phyloP scores from a whole-genome alignment of 2,329 filamentous ascomycete species.

The Fusarium mexicanum region DNA sequence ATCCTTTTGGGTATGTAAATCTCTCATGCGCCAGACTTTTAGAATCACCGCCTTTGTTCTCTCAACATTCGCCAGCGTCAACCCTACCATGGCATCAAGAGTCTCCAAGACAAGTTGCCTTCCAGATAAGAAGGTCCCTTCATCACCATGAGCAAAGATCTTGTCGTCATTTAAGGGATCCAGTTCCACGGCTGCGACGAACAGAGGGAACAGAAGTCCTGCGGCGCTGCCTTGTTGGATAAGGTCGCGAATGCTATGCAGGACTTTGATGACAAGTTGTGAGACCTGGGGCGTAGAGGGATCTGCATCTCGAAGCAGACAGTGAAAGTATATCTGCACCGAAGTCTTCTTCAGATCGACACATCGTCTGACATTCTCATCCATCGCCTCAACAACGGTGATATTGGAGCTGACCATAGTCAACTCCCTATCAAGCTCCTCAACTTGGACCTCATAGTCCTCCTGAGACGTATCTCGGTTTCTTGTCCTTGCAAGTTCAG shows the following conservation, averaged over 20 bases:
- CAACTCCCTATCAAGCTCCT: conserved; percentile 17
- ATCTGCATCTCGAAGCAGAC: conserved; percentile 53
- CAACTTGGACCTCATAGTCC: not conserved
- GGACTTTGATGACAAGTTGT: conserved; percentile 13
- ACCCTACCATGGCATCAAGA: conserved; percentile 50
- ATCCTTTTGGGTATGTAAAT: conserved; percentile 38
- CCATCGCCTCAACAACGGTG: not conserved
- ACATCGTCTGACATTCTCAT: conserved; percentile 37
- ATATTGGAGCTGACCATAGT: not conserved
- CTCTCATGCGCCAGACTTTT: conserved; percentile 58
- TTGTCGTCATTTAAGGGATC: conserved; percentile 29
- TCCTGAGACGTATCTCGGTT: not conserved
- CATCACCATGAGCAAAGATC: not conserved
- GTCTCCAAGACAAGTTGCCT: conserved; percentile 33
- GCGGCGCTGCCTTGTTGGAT: conserved; percentile 30
- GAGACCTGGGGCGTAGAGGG: conserved; percentile 45
- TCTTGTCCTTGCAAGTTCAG: conserved; percentile 54
- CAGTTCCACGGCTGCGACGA: conserved; percentile 36
- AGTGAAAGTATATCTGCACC: conserved; percentile 57
- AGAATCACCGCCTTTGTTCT: conserved; percentile 57
- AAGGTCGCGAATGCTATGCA: conserved; percentile 8
- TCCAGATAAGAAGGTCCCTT: not conserved
- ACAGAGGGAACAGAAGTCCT: conserved; percentile 33
- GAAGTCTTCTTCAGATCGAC: conserved; percentile 51
- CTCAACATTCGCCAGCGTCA: conserved; percentile 54